These are phyloP conservation scores for Macrolepiota albuminosa DNA, from an alignment of 768 basidiomycete genomes.

Conservation along the genomic window DNA sequence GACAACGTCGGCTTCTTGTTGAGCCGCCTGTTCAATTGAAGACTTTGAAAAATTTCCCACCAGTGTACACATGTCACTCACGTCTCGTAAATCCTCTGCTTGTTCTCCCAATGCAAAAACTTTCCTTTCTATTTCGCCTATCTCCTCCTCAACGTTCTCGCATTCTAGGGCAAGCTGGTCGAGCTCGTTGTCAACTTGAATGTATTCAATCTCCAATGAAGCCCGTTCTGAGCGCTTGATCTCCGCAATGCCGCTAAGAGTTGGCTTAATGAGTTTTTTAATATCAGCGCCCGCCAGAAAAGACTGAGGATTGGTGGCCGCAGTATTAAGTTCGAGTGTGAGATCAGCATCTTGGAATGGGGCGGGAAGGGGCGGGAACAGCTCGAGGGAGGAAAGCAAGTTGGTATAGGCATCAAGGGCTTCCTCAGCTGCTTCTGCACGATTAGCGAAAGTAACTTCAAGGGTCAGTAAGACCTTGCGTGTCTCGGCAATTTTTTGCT, in stretches of 20 bases:
- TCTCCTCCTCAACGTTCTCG: constrained; percentile 79
- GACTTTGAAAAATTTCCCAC: not conserved
- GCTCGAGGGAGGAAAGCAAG: constrained; percentile 66
- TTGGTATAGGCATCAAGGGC: constrained; percentile 76
- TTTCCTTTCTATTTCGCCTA: constrained; percentile 69
- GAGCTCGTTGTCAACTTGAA: constrained; percentile 78
- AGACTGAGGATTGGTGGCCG: constrained; percentile 63
- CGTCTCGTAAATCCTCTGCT: constrained; percentile 79
- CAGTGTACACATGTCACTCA: constrained; percentile 28
- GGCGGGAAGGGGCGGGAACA: constrained; percentile 69
- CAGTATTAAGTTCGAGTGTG: constrained; percentile 75
- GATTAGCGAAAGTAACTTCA: constrained; percentile 80
- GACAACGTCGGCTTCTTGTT: constrained; percentile 66
- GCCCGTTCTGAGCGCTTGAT: constrained; percentile 65
- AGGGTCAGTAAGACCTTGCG: constrained; percentile 69
- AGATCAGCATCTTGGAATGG: constrained; percentile 75
- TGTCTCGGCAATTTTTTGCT: constrained; percentile 68
- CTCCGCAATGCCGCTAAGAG: constrained; percentile 68
- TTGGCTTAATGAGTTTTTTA: constrained; percentile 70
- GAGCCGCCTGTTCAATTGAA: constrained; percentile 51
- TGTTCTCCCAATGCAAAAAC: constrained; percentile 65
- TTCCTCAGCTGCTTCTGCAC: constrained; percentile 77
- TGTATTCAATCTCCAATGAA: constrained; percentile 68
- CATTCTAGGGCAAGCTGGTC: constrained; percentile 73
- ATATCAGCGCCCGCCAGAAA: constrained; percentile 69